Percentiles rank a stretch among this genome's conserved stretches.
Evolutionary conservation across 805 yeast genomes (phyloP).

Genomic region (Blastobotrys americana): DNA sequence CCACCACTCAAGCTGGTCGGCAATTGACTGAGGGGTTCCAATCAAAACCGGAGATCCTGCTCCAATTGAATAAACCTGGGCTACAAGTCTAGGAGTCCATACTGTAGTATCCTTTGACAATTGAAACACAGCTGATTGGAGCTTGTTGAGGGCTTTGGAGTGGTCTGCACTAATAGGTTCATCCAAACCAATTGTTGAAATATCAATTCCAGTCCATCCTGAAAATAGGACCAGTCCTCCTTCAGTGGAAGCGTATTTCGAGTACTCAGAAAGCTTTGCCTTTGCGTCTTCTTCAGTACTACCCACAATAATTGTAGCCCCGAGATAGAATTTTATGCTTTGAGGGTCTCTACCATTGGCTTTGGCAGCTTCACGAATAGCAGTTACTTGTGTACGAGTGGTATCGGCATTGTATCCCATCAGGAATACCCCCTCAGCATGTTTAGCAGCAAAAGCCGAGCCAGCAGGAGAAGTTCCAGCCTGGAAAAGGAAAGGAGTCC

Average conservation of each 20-base stretch:
- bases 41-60: constrained; percentile 22
- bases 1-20: constrained; percentile 36
- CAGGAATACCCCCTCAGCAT: constrained; percentile 38
- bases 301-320: constrained; percentile 34
- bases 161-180: constrained; percentile 18
- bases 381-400: constrained; percentile 27
- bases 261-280: constrained; percentile 31
- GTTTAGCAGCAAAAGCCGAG: constrained; percentile 36
- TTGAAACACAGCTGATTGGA: constrained; percentile 20
- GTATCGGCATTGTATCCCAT: constrained; percentile 31
- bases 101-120: not conserved
- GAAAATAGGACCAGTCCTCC: constrained; percentile 38
- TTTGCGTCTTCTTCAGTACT: constrained; percentile 37
- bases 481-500: constrained; percentile 38
- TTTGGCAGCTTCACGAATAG: constrained; percentile 30
- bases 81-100: constrained; percentile 24
- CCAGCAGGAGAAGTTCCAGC: constrained; percentile 41
- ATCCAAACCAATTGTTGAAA: constrained; percentile 30
- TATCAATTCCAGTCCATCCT: constrained; percentile 39
- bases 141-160: constrained; percentile 24
- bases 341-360: constrained; percentile 32
- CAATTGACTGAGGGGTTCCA: constrained; percentile 33
- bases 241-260: constrained; percentile 33
- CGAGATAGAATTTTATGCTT: constrained; percentile 34
- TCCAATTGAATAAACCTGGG: constrained; percentile 31